Evolutionary conservation across 768 basidiomycete genomes (phyloP).

Genomic region (Sporobolomyces roseus): DNA sequence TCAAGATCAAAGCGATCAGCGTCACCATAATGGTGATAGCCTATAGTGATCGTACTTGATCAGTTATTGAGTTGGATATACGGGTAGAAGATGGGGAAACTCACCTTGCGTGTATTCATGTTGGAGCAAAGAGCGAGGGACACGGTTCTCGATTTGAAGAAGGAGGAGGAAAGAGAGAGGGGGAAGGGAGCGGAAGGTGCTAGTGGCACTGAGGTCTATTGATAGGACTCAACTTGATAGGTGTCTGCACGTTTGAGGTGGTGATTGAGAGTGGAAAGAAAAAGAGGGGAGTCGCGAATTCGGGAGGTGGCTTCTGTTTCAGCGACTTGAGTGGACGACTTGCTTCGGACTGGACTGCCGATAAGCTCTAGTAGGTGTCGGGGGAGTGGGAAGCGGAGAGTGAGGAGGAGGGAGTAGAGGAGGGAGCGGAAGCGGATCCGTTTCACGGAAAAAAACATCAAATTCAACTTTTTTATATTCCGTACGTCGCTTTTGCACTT

Average conservation of each 20-base stretch:
- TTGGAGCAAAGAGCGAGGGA: neutral
- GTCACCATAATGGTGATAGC: constrained; percentile 49
- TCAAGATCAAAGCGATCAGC: constrained; percentile 69
- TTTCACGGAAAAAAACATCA: too few species aligned
- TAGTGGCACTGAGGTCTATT: neutral
- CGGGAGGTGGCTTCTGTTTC: neutral
- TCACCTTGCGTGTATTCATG: constrained; percentile 23
- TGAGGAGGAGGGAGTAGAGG: too few species aligned
- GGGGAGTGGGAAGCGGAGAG: too few species aligned
- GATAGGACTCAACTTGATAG: neutral
- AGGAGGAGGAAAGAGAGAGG: neutral
- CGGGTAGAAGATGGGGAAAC: neutral
- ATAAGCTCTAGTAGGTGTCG: too few species aligned
- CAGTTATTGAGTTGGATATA: neutral
- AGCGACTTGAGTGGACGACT: too few species aligned
- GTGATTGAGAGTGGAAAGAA: neutral
- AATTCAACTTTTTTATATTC: too few species aligned
- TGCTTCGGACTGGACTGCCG: too few species aligned
- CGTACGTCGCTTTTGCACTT: too few species aligned
- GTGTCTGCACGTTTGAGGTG: neutral
- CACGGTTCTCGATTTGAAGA: neutral
- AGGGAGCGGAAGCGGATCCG: too few species aligned
- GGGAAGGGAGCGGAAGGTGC: neutral
- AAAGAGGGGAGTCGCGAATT: neutral
- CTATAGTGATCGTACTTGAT: neutral